Conservation (phyloP, 345 rosid species). For the Acer negundo region DNA sequence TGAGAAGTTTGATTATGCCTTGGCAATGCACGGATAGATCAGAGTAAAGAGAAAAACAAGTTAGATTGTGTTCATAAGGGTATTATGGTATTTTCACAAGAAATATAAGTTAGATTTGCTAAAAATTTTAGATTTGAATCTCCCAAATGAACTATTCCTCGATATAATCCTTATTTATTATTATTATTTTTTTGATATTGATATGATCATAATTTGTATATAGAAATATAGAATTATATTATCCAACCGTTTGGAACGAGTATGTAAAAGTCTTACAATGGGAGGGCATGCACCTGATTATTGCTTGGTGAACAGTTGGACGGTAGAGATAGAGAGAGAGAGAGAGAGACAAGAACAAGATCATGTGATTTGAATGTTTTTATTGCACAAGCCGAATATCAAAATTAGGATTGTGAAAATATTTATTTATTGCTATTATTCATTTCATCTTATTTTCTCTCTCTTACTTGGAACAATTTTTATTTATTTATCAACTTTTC, state of each 20-base stretch:
- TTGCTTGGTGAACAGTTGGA: background rate
- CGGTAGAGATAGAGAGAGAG: conserved; percentile 12
- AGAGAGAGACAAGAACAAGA: conserved; percentile 20
- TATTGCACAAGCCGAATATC: conserved; percentile 23
- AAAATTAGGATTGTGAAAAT: conserved; percentile 26
- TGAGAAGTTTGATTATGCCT: too few species aligned
- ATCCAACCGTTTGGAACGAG: background rate
- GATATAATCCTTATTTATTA: too few species aligned
- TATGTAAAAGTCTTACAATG: background rate
- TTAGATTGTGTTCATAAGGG: too few species aligned
- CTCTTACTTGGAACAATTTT: background rate
- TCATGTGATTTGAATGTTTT: conserved; percentile 44
- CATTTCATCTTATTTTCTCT: background rate
- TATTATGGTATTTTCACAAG: too few species aligned
- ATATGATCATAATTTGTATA: too few species aligned
- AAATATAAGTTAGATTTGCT: too few species aligned
- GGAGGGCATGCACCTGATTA: background rate
- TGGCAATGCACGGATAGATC: too few species aligned
- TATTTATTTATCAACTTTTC: background rate
- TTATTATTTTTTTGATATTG: too few species aligned
- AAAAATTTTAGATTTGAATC: too few species aligned
- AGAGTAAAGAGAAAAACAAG: too few species aligned
- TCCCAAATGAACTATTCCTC: too few species aligned
- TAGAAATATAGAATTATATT: too few species aligned
- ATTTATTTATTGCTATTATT: background rate